Conservation (phyloP, 352 stramenopile species). For the Globisporangium splendens region DNA sequence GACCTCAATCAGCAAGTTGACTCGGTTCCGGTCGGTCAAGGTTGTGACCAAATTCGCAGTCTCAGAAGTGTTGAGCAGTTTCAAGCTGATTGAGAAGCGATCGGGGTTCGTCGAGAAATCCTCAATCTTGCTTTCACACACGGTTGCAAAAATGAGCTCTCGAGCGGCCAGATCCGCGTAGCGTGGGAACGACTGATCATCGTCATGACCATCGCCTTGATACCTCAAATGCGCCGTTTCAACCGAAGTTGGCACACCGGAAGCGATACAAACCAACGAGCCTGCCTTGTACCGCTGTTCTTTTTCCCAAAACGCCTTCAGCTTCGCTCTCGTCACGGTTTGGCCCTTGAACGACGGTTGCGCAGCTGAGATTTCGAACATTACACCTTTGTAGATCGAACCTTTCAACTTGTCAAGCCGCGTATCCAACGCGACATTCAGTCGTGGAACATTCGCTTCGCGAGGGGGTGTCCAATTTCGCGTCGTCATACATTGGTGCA, state of each 20-base stretch:
- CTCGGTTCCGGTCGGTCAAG: background rate
- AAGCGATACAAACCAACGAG: slow-evolving; percentile 22
- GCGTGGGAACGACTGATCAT: background rate
- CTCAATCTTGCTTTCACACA: background rate
- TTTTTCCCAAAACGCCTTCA: slow-evolving; percentile 17
- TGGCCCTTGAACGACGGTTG: slow-evolving; percentile 6
- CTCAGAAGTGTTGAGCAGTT: background rate
- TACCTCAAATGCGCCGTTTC: background rate
- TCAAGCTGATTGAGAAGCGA: background rate
- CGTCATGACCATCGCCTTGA: background rate
- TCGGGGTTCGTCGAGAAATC: background rate
- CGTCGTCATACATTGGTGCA: slow-evolving; percentile 1
- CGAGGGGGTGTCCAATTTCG: slow-evolving; percentile 14
- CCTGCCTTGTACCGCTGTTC: slow-evolving; percentile 18
- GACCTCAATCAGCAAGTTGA: background rate
- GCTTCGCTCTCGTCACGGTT: slow-evolving; percentile 1
- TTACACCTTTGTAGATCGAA: slow-evolving; percentile 19
- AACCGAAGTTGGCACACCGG: background rate
- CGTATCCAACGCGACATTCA: slow-evolving; percentile 13
- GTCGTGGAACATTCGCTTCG: slow-evolving; percentile 15
- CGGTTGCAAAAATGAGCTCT: background rate
- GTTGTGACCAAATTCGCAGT: background rate
- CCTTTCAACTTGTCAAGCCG: slow-evolving; percentile 16
- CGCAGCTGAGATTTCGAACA: slow-evolving; percentile 17
- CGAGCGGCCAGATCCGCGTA: background rate